phyloP scores from a whole-genome alignment of 2,329 filamentous ascomycete genomes.

The Mariannaea elegans region DNA sequence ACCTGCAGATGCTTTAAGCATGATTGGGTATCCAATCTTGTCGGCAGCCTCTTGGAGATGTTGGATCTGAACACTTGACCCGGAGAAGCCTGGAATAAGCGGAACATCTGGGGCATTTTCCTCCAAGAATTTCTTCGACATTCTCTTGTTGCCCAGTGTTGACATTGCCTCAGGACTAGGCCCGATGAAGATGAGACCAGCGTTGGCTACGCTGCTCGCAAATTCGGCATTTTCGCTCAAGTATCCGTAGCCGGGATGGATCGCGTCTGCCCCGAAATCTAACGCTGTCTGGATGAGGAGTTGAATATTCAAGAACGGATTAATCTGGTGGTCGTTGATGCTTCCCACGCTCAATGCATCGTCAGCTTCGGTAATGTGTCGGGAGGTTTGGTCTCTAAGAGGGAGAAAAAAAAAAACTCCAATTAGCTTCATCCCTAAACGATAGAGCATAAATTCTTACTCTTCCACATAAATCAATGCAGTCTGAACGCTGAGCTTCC shows the following conservation, averaged over 20 bases:
- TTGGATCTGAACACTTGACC: conserved; percentile 12
- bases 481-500: conserved; percentile 56
- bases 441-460: neutral
- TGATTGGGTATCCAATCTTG: conserved; percentile 47
- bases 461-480: conserved; percentile 65
- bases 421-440: neutral
- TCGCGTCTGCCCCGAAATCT: conserved; percentile 42
- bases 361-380: conserved; percentile 28
- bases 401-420: no score
- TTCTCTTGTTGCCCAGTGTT: conserved; percentile 32
- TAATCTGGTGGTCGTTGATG: conserved; percentile 12
- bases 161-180: conserved; percentile 57
- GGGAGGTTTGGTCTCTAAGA: conserved; percentile 18
- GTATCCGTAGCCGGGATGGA: conserved; percentile 33
- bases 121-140: conserved; percentile 29
- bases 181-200: conserved; percentile 66
- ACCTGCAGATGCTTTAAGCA: conserved; percentile 54
- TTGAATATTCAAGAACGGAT: conserved; percentile 23
- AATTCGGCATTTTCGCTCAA: conserved; percentile 61
- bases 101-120: conserved; percentile 27
- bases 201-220: conserved; percentile 58
- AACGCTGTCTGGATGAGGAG: conserved; percentile 22
- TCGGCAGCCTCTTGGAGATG: conserved; percentile 15
- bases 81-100: conserved; percentile 26
- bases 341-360: conserved; percentile 27